Evolutionary conservation across 176 grass and related monocot species (phyloP).

Genomic region (Eleusine indica): DNA sequence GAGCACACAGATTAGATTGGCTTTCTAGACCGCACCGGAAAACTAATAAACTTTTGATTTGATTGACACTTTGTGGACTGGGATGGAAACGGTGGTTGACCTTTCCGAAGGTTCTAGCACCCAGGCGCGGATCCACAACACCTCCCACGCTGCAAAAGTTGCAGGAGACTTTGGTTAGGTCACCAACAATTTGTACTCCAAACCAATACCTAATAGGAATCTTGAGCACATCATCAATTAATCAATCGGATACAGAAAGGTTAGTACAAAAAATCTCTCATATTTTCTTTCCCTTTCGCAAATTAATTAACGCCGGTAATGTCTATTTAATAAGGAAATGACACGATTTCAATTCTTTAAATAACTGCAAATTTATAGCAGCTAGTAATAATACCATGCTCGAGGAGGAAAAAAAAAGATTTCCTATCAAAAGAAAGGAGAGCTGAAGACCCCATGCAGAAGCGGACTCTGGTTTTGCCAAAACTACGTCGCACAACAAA

Average conservation of each 20-base stretch:
- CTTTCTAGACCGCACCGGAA: neutral
- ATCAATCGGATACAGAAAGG: too few relatives aligned
- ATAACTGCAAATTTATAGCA: neutral
- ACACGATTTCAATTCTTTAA: too few relatives aligned
- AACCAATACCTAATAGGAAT: neutral
- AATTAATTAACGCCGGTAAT: neutral
- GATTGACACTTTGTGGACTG: neutral
- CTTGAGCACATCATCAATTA: too few relatives aligned
- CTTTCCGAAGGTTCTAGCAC: conserved; percentile 18
- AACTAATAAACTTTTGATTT: neutral
- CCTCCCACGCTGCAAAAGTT: neutral
- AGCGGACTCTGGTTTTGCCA: neutral
- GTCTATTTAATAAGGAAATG: neutral
- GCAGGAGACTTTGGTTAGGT: neutral
- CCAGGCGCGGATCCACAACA: neutral
- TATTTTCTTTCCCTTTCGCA: too few relatives aligned
- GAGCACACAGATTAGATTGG: neutral
- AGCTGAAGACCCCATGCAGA: neutral
- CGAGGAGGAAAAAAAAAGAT: too few relatives aligned
- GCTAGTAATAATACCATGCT: neutral
- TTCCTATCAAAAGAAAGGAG: neutral
- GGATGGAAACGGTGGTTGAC: neutral
- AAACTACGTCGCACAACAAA: neutral
- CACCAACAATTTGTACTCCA: neutral
- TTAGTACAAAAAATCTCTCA: too few relatives aligned